A percentile compares a stretch with the other conserved stretches of the same genome.
Conservation (phyloP, 805 yeast species). For the Spathaspora arborariae region DNA sequence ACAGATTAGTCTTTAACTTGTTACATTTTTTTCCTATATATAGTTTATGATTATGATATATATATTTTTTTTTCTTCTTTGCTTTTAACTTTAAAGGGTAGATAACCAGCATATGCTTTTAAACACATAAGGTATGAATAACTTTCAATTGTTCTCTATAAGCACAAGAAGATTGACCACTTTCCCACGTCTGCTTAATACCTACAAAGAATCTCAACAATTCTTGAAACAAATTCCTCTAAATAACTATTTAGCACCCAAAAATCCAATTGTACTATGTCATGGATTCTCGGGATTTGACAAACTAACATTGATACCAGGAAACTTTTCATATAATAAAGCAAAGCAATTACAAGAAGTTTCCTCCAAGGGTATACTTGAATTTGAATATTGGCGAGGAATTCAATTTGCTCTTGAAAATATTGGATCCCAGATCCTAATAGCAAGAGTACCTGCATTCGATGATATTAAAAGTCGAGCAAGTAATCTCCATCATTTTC, state of each 20-base stretch:
- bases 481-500: conserved; percentile 45
- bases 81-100: background rate
- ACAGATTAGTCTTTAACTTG: conserved; percentile 21
- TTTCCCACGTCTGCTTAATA: background rate
- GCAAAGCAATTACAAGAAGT: background rate
- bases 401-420: conserved; percentile 56
- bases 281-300: conserved; percentile 90
- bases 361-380: conserved; percentile 24
- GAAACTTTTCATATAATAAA: background rate
- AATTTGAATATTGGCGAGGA: conserved; percentile 80
- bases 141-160: background rate
- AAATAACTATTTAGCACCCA: conserved; percentile 49
- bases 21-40: conserved; percentile 1
- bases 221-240: background rate
- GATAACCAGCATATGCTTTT: background rate
- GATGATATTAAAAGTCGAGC: conserved; percentile 75
- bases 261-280: conserved; percentile 72
- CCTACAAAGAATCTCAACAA: background rate
- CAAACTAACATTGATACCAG: conserved; percentile 23
- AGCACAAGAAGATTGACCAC: background rate
- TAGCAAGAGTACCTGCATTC: conserved; percentile 79
- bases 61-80: background rate
- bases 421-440: conserved; percentile 65
- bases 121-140: background rate
- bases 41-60: background rate